Conservation (phyloP, 345 rosid species). For the Gossypium stocksii region DNA sequence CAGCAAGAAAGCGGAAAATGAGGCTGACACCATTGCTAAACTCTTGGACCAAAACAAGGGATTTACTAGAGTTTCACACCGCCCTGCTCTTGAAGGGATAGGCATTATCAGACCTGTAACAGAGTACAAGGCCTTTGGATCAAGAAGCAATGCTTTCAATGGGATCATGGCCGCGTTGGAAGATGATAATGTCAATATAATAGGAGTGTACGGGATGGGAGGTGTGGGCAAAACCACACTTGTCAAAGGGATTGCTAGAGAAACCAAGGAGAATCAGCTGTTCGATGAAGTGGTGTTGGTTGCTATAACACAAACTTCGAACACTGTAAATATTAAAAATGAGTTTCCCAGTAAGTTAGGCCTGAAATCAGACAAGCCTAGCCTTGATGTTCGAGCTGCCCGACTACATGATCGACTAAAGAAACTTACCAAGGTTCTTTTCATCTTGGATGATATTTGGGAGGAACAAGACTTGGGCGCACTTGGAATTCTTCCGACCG, state of each 20-base stretch:
- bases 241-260: constrained; percentile 9
- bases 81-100: neutral
- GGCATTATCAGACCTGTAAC: neutral
- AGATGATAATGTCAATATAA: neutral
- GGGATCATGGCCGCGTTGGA: neutral
- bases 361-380: neutral
- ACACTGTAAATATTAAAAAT: neutral
- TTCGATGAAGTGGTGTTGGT: neutral
- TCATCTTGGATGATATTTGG: neutral
- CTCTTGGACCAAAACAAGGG: neutral
- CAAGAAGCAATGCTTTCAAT: neutral
- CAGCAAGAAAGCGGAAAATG: neutral
- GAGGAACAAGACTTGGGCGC: neutral
- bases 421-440: neutral
- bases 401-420: neutral
- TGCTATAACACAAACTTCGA: neutral
- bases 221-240: neutral
- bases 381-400: neutral
- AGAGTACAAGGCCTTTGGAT: too few species aligned
- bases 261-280: constrained; percentile 8
- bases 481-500: neutral
- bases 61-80: too few species aligned
- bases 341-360: neutral
- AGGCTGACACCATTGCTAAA: neutral
- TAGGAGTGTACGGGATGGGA: neutral